Evolutionary conservation across 352 stramenopile species (phyloP).

Genomic region (Phytopythium litorale): DNA sequence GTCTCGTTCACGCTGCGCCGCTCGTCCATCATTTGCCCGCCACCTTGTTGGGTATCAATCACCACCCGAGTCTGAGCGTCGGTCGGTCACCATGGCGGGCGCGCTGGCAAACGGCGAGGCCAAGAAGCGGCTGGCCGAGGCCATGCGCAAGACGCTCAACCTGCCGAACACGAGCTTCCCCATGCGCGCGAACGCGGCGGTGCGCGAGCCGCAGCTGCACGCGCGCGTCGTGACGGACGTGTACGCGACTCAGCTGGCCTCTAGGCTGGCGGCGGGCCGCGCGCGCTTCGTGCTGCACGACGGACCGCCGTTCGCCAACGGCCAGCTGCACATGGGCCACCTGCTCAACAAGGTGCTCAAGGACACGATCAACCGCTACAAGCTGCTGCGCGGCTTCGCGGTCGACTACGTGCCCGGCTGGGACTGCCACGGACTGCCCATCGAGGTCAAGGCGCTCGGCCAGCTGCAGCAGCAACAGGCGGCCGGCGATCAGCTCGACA

Average conservation of each 20-base stretch:
- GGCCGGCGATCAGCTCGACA: conserved; percentile 11
- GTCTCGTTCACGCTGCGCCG: not conserved
- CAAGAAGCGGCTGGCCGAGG: conserved; percentile 61
- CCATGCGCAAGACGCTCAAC: conserved; percentile 92
- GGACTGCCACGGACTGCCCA: conserved; percentile 99
- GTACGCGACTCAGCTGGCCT: conserved; percentile 38
- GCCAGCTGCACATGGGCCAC: conserved; percentile 97
- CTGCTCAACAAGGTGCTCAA: conserved; percentile 94
- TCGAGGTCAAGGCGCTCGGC: conserved; percentile 98
- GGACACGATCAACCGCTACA: conserved; percentile 97
- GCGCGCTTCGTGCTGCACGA: conserved; percentile 94
- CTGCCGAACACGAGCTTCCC: conserved; percentile 95
- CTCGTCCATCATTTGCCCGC: not conserved
- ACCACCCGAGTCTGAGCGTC: conserved; percentile 1
- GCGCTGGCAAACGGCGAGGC: conserved; percentile 14
- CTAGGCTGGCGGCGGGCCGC: conserved; percentile 7
- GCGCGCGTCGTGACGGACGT: conserved; percentile 59
- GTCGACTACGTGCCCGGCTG: conserved; percentile 97
- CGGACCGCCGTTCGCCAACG: conserved; percentile 98
- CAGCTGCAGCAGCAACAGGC: conserved; percentile 84
- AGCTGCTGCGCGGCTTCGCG: conserved; percentile 92
- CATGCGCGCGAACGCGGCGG: conserved; percentile 94
- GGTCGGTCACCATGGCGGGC: conserved; percentile 4
- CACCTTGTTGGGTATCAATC: not conserved
- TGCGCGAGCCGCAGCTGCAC: conserved; percentile 69